Evolutionary conservation across 2,329 filamentous ascomycete genomes (phyloP).

Genomic region (Chaetomium globosum): DNA sequence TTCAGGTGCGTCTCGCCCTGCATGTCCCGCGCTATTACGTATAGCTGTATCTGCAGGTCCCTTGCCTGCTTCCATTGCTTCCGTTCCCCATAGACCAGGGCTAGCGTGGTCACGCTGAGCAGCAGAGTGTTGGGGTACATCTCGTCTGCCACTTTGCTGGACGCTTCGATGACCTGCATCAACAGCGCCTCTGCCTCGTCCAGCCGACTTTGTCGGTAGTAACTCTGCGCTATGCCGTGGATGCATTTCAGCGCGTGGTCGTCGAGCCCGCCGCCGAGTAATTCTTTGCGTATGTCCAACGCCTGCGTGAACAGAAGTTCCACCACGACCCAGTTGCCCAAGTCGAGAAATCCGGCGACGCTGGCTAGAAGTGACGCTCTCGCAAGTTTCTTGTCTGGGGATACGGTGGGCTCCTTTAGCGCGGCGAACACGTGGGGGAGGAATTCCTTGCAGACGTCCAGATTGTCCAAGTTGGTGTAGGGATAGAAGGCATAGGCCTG

Average conservation of each 20-base stretch:
- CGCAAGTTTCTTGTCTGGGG: conserved; percentile 22
- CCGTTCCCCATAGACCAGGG: no score
- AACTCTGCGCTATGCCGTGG: conserved; percentile 9
- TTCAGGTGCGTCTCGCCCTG: no score
- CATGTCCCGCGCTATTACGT: no score
- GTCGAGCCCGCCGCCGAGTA: no score
- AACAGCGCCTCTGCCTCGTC: conserved; percentile 13
- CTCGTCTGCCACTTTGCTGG: not conserved
- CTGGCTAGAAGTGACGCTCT: conserved; percentile 12
- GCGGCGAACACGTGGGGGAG: conserved; percentile 38
- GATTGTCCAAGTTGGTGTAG: no score
- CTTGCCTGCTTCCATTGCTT: no score
- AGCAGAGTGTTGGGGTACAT: not conserved
- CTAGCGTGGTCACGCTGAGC: no score
- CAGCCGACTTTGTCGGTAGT: not conserved
- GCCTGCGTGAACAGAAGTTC: not conserved
- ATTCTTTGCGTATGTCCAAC: no score
- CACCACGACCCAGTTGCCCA: conserved; percentile 15
- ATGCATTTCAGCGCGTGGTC: conserved; percentile 1
- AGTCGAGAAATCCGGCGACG: not conserved
- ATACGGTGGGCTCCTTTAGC: conserved; percentile 13
- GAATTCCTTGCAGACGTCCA: conserved; percentile 15
- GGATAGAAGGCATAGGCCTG: no score
- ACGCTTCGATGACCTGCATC: not conserved
- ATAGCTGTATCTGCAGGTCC: no score